Evolutionary conservation across 306 rosid genomes (phyloP).

Genomic region (Dryas drummondii): DNA sequence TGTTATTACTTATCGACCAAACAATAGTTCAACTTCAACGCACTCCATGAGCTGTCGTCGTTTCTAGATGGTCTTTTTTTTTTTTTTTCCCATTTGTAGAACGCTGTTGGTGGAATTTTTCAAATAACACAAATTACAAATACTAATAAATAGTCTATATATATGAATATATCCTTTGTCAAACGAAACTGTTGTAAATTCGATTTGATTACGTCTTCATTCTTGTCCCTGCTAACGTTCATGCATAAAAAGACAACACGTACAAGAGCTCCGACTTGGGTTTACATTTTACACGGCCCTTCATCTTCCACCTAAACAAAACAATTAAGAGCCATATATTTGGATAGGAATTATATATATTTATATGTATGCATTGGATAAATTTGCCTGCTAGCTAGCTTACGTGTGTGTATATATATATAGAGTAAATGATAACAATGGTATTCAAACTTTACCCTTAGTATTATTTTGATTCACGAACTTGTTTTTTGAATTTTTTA

Average conservation of each 20-base stretch:
- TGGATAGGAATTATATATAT: no score
- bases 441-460: no score
- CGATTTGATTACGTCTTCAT: not conserved
- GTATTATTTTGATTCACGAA: no score
- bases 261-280: not conserved
- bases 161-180: not conserved
- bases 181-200: not conserved
- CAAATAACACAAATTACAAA: not conserved
- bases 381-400: no score
- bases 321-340: not conserved
- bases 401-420: no score
- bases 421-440: no score
- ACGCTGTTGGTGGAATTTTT: not conserved
- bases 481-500: no score
- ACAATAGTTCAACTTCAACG: not conserved
- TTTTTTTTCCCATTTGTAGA: not conserved
- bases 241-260: not conserved
- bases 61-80: constrained; percentile 19
- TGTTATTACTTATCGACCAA: not conserved
- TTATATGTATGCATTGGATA: no score
- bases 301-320: not conserved
- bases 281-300: not conserved
- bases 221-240: not conserved
- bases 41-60: constrained; percentile 2
- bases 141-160: no score